Percentiles rank a stretch among this genome's conserved stretches.
These are phyloP conservation scores for Talaromyces sp. DNA, from an alignment of 2,329 filamentous ascomycete species.

Conservation along the genomic window DNA sequence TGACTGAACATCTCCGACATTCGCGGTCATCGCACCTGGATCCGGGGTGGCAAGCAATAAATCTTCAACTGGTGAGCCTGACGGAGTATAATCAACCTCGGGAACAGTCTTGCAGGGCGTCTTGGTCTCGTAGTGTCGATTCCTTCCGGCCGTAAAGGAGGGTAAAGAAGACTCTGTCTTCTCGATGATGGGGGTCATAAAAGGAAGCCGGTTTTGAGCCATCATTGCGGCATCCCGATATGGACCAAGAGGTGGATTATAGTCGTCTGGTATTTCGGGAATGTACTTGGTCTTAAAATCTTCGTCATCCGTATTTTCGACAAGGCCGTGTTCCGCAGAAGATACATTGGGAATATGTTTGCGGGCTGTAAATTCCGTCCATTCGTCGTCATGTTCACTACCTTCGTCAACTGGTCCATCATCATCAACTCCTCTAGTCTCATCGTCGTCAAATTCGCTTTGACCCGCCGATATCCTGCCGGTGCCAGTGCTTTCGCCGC, in stretches of 20 bases:
- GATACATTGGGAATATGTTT: constrained; percentile 60
- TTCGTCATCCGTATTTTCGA: constrained; percentile 41
- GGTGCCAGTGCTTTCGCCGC: constrained; percentile 76
- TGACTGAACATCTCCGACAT: constrained; percentile 46
- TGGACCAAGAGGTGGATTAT: constrained; percentile 71
- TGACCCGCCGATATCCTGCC: constrained; percentile 63
- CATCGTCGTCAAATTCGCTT: constrained; percentile 65
- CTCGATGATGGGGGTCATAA: constrained; percentile 98
- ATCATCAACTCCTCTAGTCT: constrained; percentile 43
- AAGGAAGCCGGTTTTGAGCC: constrained; percentile 88
- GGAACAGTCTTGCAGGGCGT: constrained; percentile 64
- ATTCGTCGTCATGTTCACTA: constrained; percentile 58
- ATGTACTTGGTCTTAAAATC: constrained; percentile 43
- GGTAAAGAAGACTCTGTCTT: constrained; percentile 83
- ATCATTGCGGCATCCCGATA: constrained; percentile 76
- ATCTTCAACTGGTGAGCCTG: constrained; percentile 39
- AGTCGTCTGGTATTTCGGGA: constrained; percentile 78
- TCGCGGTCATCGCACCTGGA: constrained; percentile 20
- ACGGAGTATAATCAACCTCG: constrained; percentile 25
- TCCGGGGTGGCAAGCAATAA: constrained; percentile 68
- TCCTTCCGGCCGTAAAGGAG: constrained; percentile 55
- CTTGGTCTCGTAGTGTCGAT: constrained; percentile 63
- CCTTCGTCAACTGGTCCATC: constrained; percentile 33
- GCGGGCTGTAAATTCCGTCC: constrained; percentile 80
- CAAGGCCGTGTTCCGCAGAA: constrained; percentile 26